Percentiles rank a stretch among this genome's conserved stretches.
These are phyloP conservation scores for Scalesia atractyloides DNA, from an alignment of 129 eudicot species.

Conservation along the genomic window DNA sequence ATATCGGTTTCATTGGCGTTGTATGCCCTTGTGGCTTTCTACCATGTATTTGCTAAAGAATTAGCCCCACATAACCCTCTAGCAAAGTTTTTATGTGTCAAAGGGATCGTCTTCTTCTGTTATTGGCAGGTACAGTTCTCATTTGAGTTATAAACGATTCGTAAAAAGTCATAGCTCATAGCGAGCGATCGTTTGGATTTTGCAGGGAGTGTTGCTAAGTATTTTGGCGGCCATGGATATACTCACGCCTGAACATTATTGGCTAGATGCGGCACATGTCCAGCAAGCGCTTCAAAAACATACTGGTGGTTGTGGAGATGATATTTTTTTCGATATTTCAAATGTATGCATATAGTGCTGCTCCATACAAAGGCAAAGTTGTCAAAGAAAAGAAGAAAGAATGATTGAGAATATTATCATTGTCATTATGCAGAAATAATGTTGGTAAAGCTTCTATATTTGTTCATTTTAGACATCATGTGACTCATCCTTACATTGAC, in stretches of 20 bases:
- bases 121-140: constrained; percentile 58
- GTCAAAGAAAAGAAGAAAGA: constrained; percentile 56
- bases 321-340: constrained; percentile 64
- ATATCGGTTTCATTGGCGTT: constrained; percentile 75
- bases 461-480: not conserved
- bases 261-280: constrained; percentile 65
- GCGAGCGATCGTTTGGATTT: not conserved
- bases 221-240: constrained; percentile 56
- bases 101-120: constrained; percentile 76
- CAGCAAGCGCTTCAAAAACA: constrained; percentile 67
- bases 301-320: constrained; percentile 69
- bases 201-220: constrained; percentile 64
- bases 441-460: too few relatives aligned
- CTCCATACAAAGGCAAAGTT: constrained; percentile 44
- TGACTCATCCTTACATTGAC: too few relatives aligned
- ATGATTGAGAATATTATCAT: constrained; percentile 23
- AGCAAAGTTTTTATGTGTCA: constrained; percentile 50
- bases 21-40: constrained; percentile 71
- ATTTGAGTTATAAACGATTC: not conserved
- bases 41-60: constrained; percentile 82
- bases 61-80: constrained; percentile 79
- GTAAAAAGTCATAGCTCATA: not conserved
- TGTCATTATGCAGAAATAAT: not conserved
- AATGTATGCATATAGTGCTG: constrained; percentile 65
- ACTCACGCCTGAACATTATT: constrained; percentile 54